Percentiles rank a stretch among this genome's conserved stretches.
phyloP scores from a whole-genome alignment of 306 rosid genomes.

The Hippophae gyantsensis region DNA sequence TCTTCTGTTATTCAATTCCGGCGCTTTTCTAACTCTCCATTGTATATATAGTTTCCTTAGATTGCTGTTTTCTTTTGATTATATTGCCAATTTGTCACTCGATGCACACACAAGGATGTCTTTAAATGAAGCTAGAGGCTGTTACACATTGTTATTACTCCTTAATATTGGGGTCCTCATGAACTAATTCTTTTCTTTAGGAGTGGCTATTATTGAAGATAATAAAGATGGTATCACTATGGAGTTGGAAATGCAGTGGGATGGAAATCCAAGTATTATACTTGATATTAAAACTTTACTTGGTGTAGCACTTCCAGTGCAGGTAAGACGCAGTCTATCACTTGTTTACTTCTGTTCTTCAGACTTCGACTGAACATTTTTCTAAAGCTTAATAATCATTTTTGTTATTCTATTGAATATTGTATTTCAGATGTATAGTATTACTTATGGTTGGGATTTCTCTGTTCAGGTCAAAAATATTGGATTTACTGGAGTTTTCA shows the following conservation, averaged over 20 bases:
- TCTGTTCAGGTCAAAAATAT: slow-evolving; percentile 80
- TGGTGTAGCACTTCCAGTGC: slow-evolving; percentile 72
- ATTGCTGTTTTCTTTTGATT: background rate
- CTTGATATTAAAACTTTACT: slow-evolving; percentile 72
- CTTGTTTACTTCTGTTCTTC: background rate
- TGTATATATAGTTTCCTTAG: background rate
- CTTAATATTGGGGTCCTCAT: slow-evolving; percentile 18
- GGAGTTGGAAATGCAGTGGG: slow-evolving; percentile 96
- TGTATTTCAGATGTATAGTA: background rate
- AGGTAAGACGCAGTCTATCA: slow-evolving; percentile 31
- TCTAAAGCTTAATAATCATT: background rate
- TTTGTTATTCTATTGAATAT: background rate
- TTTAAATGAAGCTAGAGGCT: background rate
- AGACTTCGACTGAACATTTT: background rate
- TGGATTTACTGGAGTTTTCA: slow-evolving; percentile 99
- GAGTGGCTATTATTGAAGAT: slow-evolving; percentile 59
- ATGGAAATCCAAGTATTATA: slow-evolving; percentile 71
- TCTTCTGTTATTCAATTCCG: no score
- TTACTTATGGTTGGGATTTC: slow-evolving; percentile 32
- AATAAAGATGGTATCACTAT: slow-evolving; percentile 48
- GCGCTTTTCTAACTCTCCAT: no score
- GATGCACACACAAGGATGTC: background rate
- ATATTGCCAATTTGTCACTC: background rate
- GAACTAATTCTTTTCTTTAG: slow-evolving; percentile 28
- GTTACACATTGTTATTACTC: background rate